Conservation (phyloP, 179 eudicot genomes). For the Beta lomatogona region DNA sequence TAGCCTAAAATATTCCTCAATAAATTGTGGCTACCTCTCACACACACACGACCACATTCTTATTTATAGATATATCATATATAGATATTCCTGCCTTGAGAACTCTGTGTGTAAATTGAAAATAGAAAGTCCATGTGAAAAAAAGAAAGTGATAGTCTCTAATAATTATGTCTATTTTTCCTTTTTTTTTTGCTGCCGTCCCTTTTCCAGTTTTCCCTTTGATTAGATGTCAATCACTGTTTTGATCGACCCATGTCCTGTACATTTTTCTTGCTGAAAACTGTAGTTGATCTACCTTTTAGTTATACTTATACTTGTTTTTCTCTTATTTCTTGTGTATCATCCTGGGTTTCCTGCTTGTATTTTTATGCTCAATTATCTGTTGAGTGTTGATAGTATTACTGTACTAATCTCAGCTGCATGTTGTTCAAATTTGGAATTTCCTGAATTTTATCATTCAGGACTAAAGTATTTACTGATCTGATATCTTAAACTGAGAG, state of each 20-base stretch:
- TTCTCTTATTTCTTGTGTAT: not conserved
- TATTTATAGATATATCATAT: not conserved
- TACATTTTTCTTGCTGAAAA: not conserved
- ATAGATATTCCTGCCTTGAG: not conserved
- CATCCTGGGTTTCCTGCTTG: not conserved
- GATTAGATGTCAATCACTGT: not conserved
- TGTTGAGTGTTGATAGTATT: not conserved
- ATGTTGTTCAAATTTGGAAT: not conserved
- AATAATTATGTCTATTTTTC: not conserved
- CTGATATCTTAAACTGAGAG: not conserved
- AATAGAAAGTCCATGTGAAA: too few relatives aligned
- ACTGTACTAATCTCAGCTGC: not conserved
- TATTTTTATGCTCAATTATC: not conserved
- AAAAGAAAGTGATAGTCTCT: not conserved
- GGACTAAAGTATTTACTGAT: not conserved
- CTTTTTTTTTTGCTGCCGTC: not conserved
- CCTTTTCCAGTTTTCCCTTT: not conserved
- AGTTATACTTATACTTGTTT: too few relatives aligned
- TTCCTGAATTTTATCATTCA: not conserved
- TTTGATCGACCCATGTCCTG: not conserved
- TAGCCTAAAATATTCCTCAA: not conserved
- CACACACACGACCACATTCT: too few relatives aligned
- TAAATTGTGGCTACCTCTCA: not conserved
- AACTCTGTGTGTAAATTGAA: not conserved
- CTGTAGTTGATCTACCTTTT: not conserved